Evolutionary conservation across 2,329 filamentous ascomycete species (phyloP), one percentile per base, ranked within the genome.

Genomic region (Fusarium transvaalense): DNA sequence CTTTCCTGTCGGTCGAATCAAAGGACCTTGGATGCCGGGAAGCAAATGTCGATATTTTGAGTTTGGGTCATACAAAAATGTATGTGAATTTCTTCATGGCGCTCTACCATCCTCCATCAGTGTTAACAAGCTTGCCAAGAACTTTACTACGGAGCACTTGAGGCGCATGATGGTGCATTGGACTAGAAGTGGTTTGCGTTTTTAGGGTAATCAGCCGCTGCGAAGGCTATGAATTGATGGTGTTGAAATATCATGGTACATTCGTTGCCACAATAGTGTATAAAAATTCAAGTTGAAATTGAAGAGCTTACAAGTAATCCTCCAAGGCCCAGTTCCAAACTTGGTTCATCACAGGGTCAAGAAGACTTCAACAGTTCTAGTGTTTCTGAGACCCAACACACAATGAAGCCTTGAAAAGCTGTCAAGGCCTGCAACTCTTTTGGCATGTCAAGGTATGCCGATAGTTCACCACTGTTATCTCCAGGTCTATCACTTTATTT

Each of bases 1-100:
- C 69, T 56, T 57, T n/a, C 41, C 37, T 68, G 63, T 63, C 61
- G 56, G 67, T 66, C 70, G 66, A 64, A 66, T 54, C 60, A 61
- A 59, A 47, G 60, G 58, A 52, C 32, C 57, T 21, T 42, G 56
- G 53, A 45, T 58, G 50, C 67, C 57, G 64, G 64, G 61, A 53
- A 64, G 47, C 61, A 56, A 51, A 63, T 64, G 51, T 66, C 58
- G 64, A 68, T 60, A 64, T 73, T 59, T 69, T 62, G 63, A 68
- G 67, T 64, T 71, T 71, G 69, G 71, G 68, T 75, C 66, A 66
- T 62, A 69, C 66, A 66, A 71, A 75, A 73, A 76, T 76, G 74
- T 76, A 76, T 69, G 74, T 76, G 74, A 64, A 66, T 71, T 74
- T 72, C 65, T 69, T 62, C 61, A 71, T 57, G 68, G 50, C 56